A percentile compares a stretch with the other conserved stretches of the same genome.
These are phyloP conservation scores for Cerioporus squamosus DNA, from an alignment of 1,284 basidiomycete genomes.

Conservation along the genomic window DNA sequence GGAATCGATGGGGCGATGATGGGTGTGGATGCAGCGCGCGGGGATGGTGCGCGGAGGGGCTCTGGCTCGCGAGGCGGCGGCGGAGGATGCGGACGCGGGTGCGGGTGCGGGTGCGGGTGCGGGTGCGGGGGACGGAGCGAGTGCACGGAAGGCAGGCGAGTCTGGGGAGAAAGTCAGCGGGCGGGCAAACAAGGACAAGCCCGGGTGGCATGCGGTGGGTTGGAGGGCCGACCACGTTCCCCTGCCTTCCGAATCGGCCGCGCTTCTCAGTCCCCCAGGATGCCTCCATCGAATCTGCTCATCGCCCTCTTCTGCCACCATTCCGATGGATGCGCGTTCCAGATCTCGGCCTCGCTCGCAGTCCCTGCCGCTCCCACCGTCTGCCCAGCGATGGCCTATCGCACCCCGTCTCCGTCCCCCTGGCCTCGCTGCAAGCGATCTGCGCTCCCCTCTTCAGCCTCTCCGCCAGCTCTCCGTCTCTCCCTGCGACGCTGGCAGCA, in stretches of 20 bases:
- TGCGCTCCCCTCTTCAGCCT: conserved; percentile 16
- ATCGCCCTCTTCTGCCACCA: conserved; percentile 12
- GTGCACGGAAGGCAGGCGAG: not conserved
- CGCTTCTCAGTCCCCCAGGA: conserved; percentile 2
- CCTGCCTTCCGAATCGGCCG: conserved; percentile 8
- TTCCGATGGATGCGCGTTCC: conserved; percentile 8
- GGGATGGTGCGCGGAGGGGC: no score
- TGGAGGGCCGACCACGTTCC: not conserved
- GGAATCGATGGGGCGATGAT: conserved; percentile 17
- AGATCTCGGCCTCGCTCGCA: no score
- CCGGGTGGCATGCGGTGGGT: conserved; percentile 7
- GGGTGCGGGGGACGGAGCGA: conserved; percentile 16
- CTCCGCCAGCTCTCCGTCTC: conserved; percentile 3
- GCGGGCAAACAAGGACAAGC: conserved; percentile 34
- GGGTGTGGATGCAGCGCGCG: conserved; percentile 7
- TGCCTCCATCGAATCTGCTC: conserved; percentile 1
- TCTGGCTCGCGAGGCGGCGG: conserved; percentile 7
- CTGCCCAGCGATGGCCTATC: conserved; percentile 12
- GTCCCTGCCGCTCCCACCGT: conserved; percentile 15
- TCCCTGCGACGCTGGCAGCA: not conserved
- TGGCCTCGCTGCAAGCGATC: conserved; percentile 9
- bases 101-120: conserved; percentile 26
- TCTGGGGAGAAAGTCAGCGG: conserved; percentile 9
- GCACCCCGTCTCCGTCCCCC: conserved; percentile 10
- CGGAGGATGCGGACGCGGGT: conserved; percentile 14